A percentile compares a stretch with the other conserved stretches of the same genome.
phyloP scores from a whole-genome alignment of 495 filamentous ascomycete species.

The Hypoxylon cercidicola region DNA sequence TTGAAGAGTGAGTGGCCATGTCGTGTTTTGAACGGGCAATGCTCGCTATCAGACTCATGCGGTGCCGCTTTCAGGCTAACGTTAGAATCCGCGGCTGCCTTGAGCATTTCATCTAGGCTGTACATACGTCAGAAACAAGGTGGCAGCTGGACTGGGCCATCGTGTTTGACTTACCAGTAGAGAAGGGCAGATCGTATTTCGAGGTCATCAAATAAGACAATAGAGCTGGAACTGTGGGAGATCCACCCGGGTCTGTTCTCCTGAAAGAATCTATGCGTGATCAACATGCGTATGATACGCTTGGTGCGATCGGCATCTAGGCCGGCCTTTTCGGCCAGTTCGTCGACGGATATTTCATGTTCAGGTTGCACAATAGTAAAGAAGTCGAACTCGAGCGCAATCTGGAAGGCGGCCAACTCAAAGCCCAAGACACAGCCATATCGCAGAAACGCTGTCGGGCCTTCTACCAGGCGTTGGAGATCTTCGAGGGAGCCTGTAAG shows the following conservation, averaged over 20 bases:
- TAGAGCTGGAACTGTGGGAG: not conserved
- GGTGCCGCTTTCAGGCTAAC: not conserved
- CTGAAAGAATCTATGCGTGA: slow-evolving; percentile 43
- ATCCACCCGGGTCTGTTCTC: slow-evolving; percentile 19
- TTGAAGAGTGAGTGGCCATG: slow-evolving; percentile 38
- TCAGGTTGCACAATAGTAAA: slow-evolving; percentile 32
- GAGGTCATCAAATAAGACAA: not conserved
- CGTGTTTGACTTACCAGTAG: not conserved
- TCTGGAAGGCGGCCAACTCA: slow-evolving; percentile 47
- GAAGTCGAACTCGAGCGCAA: slow-evolving; percentile 47
- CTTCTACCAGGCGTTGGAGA: slow-evolving; percentile 43
- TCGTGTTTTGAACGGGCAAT: slow-evolving; percentile 38
- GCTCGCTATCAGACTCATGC: slow-evolving; percentile 6
- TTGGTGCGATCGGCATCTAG: slow-evolving; percentile 40
- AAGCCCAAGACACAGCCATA: slow-evolving; percentile 26
- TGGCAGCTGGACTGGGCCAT: no score
- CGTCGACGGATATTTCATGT: slow-evolving; percentile 21
- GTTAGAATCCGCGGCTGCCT: not conserved
- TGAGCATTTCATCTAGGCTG: no score
- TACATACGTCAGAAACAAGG: no score
- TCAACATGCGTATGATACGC: slow-evolving; percentile 38
- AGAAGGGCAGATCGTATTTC: not conserved
- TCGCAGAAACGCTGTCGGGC: slow-evolving; percentile 27
- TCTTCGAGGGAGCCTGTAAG: slow-evolving; percentile 23
- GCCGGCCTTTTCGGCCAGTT: slow-evolving; percentile 40